Evolutionary conservation across 2,329 filamentous ascomycete species (phyloP).

Genomic region (Graphilbum ipis-grandicollis): DNA sequence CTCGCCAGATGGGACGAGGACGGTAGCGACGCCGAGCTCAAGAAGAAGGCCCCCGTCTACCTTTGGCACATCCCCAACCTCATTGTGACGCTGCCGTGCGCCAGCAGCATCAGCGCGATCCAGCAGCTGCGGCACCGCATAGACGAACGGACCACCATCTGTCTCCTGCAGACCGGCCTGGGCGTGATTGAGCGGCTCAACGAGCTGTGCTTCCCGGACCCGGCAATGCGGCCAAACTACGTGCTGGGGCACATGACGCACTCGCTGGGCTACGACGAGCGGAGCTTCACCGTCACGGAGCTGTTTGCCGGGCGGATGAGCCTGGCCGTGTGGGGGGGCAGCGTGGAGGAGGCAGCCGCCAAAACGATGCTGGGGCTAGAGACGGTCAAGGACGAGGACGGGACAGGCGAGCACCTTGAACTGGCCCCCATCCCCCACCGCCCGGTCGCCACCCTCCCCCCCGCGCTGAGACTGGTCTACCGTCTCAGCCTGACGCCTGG

Average conservation of each 20-base stretch:
- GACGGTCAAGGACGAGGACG: too few species aligned
- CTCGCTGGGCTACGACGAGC: slow-evolving; percentile 18
- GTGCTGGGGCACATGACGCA: slow-evolving; percentile 48
- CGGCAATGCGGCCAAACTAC: slow-evolving; percentile 51
- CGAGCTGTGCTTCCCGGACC: slow-evolving; percentile 49
- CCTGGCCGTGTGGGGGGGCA: too few species aligned
- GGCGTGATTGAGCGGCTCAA: slow-evolving; percentile 71
- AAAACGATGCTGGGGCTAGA: too few species aligned
- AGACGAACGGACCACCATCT: slow-evolving; percentile 16
- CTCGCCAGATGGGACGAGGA: too few species aligned
- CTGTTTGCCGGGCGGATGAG: slow-evolving; percentile 17
- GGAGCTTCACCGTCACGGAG: slow-evolving; percentile 8
- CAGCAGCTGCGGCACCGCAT: slow-evolving; percentile 13
- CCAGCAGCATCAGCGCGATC: slow-evolving; percentile 11
- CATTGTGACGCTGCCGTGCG: slow-evolving; percentile 15
- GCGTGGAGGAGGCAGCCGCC: neutral
- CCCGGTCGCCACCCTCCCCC: neutral
- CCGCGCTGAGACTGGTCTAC: slow-evolving; percentile 37
- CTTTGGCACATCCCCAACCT: slow-evolving; percentile 13
- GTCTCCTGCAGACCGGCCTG: slow-evolving; percentile 33
- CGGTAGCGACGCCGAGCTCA: too few species aligned
- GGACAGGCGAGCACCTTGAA: too few species aligned
- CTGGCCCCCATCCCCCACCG: too few species aligned
- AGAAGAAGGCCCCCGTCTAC: too few species aligned
- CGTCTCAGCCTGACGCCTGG: slow-evolving; percentile 44